Percentiles rank a stretch among this genome's conserved stretches.
Evolutionary conservation across 345 rosid genomes (phyloP).

Genomic region (Bruguiera gymnorhiza): DNA sequence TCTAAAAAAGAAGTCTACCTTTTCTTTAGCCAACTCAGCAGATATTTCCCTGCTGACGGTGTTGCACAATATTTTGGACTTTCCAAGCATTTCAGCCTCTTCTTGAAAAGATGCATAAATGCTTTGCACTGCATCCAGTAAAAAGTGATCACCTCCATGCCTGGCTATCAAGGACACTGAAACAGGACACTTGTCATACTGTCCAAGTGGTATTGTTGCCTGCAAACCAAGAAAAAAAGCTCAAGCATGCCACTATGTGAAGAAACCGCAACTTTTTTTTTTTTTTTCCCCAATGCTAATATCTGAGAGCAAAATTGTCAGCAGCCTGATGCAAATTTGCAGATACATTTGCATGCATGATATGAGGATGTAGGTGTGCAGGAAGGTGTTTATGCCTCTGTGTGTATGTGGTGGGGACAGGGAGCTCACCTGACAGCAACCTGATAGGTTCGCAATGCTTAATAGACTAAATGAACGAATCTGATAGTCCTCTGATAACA

Average conservation of each 20-base stretch:
- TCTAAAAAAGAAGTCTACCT: conserved; percentile 35
- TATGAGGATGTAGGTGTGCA: too few relatives aligned
- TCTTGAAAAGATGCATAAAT: conserved; percentile 72
- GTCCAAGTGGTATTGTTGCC: conserved; percentile 75
- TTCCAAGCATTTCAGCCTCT: conserved; percentile 44
- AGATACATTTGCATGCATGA: too few relatives aligned
- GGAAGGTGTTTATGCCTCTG: background rate
- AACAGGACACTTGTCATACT: conserved; percentile 62
- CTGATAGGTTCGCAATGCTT: conserved; percentile 88
- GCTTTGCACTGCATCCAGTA: conserved; percentile 65
- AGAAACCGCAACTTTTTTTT: too few relatives aligned
- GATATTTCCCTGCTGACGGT: conserved; percentile 43
- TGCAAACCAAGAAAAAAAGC: conserved; percentile 29
- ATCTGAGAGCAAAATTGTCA: too few relatives aligned
- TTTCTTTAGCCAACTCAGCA: conserved; percentile 92
- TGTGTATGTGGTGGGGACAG: background rate
- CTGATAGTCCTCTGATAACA: conserved; percentile 65
- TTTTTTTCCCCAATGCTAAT: too few relatives aligned
- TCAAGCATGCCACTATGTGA: background rate
- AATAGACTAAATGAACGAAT: conserved; percentile 50
- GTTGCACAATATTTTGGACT: conserved; percentile 43
- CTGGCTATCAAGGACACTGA: conserved; percentile 81
- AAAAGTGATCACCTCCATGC: conserved; percentile 85
- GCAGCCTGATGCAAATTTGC: too few relatives aligned
- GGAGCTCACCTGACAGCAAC: conserved; percentile 80